Evolutionary conservation across 1,284 basidiomycete species (phyloP), one percentile per base, ranked within the genome.

Genomic region (Heterobasidion parviporum): DNA sequence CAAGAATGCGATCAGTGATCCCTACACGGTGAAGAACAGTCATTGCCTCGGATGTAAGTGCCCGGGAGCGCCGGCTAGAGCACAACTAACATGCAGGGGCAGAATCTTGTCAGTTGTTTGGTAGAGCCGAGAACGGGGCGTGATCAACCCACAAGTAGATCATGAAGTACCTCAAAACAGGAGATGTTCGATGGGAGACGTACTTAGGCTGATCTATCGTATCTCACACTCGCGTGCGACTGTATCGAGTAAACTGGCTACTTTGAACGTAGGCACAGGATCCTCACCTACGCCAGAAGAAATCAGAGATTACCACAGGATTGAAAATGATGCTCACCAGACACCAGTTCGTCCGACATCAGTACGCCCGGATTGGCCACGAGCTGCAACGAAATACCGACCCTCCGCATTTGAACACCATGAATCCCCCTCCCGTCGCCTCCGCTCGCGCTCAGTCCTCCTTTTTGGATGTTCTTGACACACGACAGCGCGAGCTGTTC

Each of bases 171-270:
- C 18, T 18, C n/a, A 1, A 43, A 46, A 8, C 7, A 49, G 5
- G 47, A 16, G 48, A 18, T 33, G 6, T 8, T 15, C 1, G 9
- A 16, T 1, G n/a, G 2, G 16, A 47, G 45, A 47, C 20, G 16
- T 64, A 81, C 85, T 81, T 87, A 4, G 91, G 92, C 67, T 93
- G 92, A 70, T 95, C 92, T 49, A 94, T 91, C 2, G 86, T 89
- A 20, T 79, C 44, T 77, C 73, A 1, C 77, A 68, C 61, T 89
- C 87, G 58, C 84, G 79, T 0, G 92, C 85, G 33, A 96, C 84
- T 34, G 76, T 77, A 59, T 82, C 80, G 32, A 96, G 77, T 1
- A 94, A 85, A 45, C 78, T 79, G 33, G 92, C 80, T 36, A 96
- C 83, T 53, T 89, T 83, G 6, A 83, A 74, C 0, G 93, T 93